Conservation (phyloP, 345 rosid species). For the Ceriops tagal region DNA sequence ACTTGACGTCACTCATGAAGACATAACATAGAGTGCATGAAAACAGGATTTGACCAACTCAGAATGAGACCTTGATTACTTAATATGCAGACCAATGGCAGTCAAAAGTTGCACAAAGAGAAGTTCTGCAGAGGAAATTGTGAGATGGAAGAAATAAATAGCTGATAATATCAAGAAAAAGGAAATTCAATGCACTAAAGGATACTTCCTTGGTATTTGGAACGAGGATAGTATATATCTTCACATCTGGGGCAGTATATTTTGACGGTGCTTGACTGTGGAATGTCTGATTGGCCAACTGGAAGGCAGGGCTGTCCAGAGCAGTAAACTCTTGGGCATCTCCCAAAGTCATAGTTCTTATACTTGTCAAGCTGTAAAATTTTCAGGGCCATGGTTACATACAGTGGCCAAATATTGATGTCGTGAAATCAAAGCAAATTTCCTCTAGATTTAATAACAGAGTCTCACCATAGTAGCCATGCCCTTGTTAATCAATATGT, state of each 20-base stretch:
- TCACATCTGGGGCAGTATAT: slow-evolving; percentile 88
- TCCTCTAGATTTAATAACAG: slow-evolving; percentile 5
- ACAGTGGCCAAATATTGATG: slow-evolving; percentile 4
- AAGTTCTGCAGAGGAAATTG: background rate
- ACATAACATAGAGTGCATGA: no score
- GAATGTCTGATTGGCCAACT: slow-evolving; percentile 81
- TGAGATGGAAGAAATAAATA: background rate
- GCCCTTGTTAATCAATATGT: slow-evolving; percentile 89
- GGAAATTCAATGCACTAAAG: slow-evolving; percentile 30
- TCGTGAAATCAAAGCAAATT: slow-evolving; percentile 8
- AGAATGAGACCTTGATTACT: background rate
- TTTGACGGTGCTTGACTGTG: slow-evolving; percentile 86
- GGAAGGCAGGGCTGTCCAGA: slow-evolving; percentile 96
- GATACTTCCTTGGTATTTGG: slow-evolving; percentile 99
- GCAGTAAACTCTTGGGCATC: slow-evolving; percentile 96
- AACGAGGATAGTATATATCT: slow-evolving; percentile 86
- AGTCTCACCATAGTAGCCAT: slow-evolving; percentile 84
- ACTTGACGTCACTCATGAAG: no score
- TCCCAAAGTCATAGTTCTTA: slow-evolving; percentile 91
- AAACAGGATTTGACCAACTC: background rate
- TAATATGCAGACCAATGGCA: background rate
- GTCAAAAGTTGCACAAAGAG: background rate
- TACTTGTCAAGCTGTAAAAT: slow-evolving; percentile 73
- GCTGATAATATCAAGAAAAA: background rate
- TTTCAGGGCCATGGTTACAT: slow-evolving; percentile 6